Percentiles rank a stretch among this genome's conserved stretches.
Evolutionary conservation across 129 eudicot genomes (phyloP).

Genomic region (Centrapalus pauciflorus): DNA sequence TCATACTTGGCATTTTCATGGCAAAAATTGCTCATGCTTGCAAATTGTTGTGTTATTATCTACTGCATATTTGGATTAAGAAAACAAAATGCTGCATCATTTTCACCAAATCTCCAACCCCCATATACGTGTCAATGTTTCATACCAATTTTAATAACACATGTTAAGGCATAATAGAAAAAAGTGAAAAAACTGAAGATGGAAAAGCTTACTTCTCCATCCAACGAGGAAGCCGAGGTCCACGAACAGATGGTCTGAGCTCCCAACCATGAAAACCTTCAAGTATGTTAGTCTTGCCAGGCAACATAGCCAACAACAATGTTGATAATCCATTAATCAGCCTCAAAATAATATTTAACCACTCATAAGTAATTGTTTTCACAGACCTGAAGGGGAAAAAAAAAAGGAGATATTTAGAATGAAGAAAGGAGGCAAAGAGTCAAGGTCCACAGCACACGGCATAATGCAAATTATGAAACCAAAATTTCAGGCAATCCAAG

Average conservation of each 20-base stretch:
- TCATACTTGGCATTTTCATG: no score
- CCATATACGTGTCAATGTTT: neutral
- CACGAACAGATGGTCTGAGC: constrained; percentile 91
- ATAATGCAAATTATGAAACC: neutral
- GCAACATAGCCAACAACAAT: constrained; percentile 70
- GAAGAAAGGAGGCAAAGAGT: neutral
- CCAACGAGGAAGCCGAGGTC: constrained; percentile 98
- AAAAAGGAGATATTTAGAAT: constrained; percentile 1
- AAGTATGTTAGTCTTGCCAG: constrained; percentile 82
- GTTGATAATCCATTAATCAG: constrained; percentile 92
- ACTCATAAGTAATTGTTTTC: constrained; percentile 85
- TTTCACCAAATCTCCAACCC: neutral
- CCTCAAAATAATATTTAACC: constrained; percentile 67
- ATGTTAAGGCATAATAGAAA: neutral
- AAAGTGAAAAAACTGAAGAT: no score
- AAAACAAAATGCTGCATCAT: neutral
- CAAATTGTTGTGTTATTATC: neutral
- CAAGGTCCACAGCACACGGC: neutral
- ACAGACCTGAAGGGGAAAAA: constrained; percentile 87
- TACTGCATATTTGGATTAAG: neutral
- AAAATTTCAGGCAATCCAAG: neutral
- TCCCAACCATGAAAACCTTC: constrained; percentile 99
- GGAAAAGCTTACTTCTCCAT: constrained; percentile 90
- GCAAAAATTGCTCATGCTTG: no score
- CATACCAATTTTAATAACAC: neutral